Evolutionary conservation across 257 asterid species (phyloP), one percentile per base, ranked within the genome.

Genomic region (Lavandula angustifolia): DNA sequence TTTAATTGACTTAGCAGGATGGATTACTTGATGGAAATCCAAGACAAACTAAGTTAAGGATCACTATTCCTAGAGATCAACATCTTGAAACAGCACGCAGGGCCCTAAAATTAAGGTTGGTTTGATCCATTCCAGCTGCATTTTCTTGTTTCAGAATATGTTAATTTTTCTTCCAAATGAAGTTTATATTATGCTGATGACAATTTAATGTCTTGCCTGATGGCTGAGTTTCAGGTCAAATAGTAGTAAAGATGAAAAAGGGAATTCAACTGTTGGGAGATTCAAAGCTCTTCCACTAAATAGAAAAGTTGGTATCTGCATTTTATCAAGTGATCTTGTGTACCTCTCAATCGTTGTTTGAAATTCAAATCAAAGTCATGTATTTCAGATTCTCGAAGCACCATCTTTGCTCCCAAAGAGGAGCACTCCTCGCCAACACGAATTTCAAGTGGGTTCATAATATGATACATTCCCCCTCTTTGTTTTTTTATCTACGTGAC

Each of bases 271-370:
- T 63, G 59, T 82, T 67, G 83, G 80, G 43, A 79, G 79, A 84
- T 92, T 92, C 79, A 92, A 79, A 78, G 96, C 96, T 72, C 96
- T 81, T 75, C 98, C 98, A 29, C 71, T 92, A 47, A 92, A 92
- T 68, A 85, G 80, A 89, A 92, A 87, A 81, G 98, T 89, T 43
- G 22, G 92, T 77, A 46, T 43, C 65, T 60, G 27, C 59, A 68
- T 44, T 22, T 22, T 22, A 22, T 22, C 27, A 22, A 22, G 27
- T 14, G 42, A 63, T 13, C 18, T n/a, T 64, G 51, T 14, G 1
- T 27, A 37, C 27, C 12, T 54, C 42, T 44, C 29, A 46, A 54
- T 69, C 50, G 32, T 68, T 32, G 67, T 67, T 62, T 79, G 64
- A 14, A 18, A 70, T 58, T 72, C 54, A 62, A 62, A 34, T 58